Evolutionary conservation across 495 filamentous ascomycete genomes (phyloP).

Genomic region (Hyaloscypha variabilis): DNA sequence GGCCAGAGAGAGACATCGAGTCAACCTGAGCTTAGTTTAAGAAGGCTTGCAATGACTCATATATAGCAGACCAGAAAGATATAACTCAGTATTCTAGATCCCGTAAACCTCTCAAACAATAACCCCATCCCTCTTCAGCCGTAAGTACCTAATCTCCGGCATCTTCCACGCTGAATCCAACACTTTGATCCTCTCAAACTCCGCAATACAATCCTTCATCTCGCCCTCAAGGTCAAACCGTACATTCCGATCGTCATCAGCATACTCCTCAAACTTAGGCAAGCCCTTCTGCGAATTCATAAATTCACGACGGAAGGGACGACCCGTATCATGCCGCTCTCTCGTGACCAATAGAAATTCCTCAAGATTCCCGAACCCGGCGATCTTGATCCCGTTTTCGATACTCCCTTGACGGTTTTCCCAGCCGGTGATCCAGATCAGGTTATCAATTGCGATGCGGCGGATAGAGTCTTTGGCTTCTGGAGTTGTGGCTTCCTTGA

Average conservation of each 20-base stretch:
- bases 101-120: neutral
- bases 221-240: neutral
- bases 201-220: neutral
- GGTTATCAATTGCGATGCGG: slow-evolving; percentile 9
- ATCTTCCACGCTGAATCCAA: neutral
- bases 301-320: slow-evolving; percentile 13
- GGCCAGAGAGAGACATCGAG: too few relatives aligned
- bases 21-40: too few relatives aligned
- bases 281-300: neutral
- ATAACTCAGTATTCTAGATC: too few relatives aligned
- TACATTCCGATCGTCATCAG: neutral
- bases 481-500: neutral
- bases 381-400: slow-evolving; percentile 14
- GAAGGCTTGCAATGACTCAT: too few relatives aligned
- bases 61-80: neutral
- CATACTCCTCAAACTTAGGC: neutral
- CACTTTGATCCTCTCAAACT: slow-evolving; percentile 9
- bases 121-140: slow-evolving; percentile 5
- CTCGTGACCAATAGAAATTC: slow-evolving; percentile 13
- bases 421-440: slow-evolving; percentile 2
- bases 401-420: slow-evolving; percentile 2
- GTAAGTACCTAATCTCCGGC: neutral
- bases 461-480: slow-evolving; percentile 3
- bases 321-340: slow-evolving; percentile 5
- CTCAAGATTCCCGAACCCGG: slow-evolving; percentile 9